Conservation (phyloP, 441 rosid genomes). For the Flueggea neowawraea region DNA sequence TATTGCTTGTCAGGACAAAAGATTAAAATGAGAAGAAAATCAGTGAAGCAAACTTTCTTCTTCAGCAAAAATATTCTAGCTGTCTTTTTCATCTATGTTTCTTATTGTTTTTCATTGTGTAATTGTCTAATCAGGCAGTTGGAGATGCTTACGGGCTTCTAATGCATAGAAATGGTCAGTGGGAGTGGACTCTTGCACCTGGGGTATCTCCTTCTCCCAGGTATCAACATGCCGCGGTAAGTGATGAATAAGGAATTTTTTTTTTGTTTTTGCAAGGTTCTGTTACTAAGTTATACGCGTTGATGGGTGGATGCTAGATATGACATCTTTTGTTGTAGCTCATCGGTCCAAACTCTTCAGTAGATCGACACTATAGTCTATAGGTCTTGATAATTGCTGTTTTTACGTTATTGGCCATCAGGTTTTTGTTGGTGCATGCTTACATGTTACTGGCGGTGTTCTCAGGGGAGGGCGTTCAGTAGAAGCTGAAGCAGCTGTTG, state of each 20-base stretch:
- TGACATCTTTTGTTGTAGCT: no score
- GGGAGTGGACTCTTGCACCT: slow-evolving; percentile 99
- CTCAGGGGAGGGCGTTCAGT: slow-evolving; percentile 90
- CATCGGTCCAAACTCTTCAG: no score
- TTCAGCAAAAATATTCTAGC: neutral
- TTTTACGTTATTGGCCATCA: slow-evolving; percentile 28
- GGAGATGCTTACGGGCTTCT: slow-evolving; percentile 98
- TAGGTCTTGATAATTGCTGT: no score
- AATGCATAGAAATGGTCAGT: slow-evolving; percentile 98
- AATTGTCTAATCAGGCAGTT: slow-evolving; percentile 62
- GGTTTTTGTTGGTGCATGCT: slow-evolving; percentile 97
- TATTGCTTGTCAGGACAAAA: no score
- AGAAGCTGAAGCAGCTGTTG: slow-evolving; percentile 87
- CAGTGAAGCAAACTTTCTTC: neutral
- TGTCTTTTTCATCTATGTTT: neutral
- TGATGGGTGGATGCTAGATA: no score
- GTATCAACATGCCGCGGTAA: slow-evolving; percentile 96
- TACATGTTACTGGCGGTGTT: slow-evolving; percentile 95
- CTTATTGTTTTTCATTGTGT: no score
- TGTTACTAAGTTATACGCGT: no score
- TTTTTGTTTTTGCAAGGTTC: neutral
- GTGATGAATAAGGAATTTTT: slow-evolving; percentile 18
- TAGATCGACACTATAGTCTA: no score
- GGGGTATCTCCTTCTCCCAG: slow-evolving; percentile 98
- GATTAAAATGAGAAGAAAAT: no score